Conservation (phyloP, 331 rosid species). For the Saraca asoca region DNA sequence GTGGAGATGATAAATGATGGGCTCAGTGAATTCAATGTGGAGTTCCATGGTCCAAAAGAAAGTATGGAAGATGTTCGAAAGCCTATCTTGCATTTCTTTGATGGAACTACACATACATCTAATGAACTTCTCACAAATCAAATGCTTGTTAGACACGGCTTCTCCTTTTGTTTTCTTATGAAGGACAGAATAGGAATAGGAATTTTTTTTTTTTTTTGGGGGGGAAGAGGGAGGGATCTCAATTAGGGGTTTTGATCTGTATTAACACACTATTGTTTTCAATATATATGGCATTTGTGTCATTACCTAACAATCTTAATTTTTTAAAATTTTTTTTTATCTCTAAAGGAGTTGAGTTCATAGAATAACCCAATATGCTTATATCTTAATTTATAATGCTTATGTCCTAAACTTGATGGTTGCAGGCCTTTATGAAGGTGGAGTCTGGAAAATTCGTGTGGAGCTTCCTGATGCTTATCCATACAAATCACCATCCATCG, state of each 20-base stretch:
- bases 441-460: slow-evolving; percentile 88
- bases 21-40: slow-evolving; percentile 86
- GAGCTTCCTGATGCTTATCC: slow-evolving; percentile 94
- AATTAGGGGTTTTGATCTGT: too few relatives aligned
- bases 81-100: slow-evolving; percentile 29
- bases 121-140: slow-evolving; percentile 12
- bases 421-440: slow-evolving; percentile 93
- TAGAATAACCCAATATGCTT: slow-evolving; percentile 14
- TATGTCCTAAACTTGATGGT: slow-evolving; percentile 28
- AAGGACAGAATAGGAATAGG: too few relatives aligned
- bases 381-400: slow-evolving; percentile 27
- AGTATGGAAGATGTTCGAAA: slow-evolving; percentile 53
- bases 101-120: slow-evolving; percentile 17
- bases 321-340: neutral
- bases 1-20: slow-evolving; percentile 95
- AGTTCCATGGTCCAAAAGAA: slow-evolving; percentile 96
- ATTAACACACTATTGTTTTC: too few relatives aligned
- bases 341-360: slow-evolving; percentile 20
- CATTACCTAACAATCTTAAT: neutral
- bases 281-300: too few relatives aligned
- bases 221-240: too few relatives aligned
- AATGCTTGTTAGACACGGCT: slow-evolving; percentile 13
- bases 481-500: slow-evolving; percentile 81
- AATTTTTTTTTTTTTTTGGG: too few relatives aligned
- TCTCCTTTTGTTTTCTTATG: neutral